Conservation (phyloP, 257 asterid genomes). For the Petunia axillaris region DNA sequence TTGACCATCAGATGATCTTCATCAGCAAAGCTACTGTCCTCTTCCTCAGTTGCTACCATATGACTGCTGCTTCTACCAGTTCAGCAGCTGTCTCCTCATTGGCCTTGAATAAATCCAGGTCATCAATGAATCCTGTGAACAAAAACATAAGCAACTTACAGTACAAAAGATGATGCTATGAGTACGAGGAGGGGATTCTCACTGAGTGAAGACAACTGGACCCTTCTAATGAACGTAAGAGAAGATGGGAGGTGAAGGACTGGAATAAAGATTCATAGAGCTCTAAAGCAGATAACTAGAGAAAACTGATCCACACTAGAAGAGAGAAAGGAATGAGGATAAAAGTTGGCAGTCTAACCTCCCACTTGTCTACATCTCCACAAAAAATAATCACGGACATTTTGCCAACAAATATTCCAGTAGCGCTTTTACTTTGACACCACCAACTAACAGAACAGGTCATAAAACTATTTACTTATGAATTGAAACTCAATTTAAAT, state of each 20-base stretch:
- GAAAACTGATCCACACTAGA: neutral
- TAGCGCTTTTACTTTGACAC: neutral
- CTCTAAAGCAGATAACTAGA: neutral
- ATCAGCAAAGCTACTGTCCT: conserved; percentile 67
- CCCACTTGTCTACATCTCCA: too few species aligned
- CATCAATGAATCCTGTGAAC: conserved; percentile 87
- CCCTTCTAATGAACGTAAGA: neutral
- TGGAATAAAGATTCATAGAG: neutral
- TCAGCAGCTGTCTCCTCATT: conserved; percentile 55
- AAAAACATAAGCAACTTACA: conserved; percentile 34
- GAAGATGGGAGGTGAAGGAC: conserved; percentile 12
- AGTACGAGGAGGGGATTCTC: neutral
- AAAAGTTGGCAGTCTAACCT: too few species aligned
- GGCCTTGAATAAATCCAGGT: conserved; percentile 81
- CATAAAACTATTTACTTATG: neutral
- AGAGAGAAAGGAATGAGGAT: neutral
- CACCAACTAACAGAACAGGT: neutral
- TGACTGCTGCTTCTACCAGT: conserved; percentile 40
- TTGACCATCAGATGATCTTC: conserved; percentile 98
- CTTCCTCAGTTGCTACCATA: conserved; percentile 37
- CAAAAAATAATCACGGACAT: neutral
- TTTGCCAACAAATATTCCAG: neutral
- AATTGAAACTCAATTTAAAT: conserved; percentile 4
- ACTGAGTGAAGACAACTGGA: neutral
- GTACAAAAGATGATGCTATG: neutral